These are phyloP conservation scores for Gastrodia elata DNA, from an alignment of 106 monocot species.

Conservation along the genomic window DNA sequence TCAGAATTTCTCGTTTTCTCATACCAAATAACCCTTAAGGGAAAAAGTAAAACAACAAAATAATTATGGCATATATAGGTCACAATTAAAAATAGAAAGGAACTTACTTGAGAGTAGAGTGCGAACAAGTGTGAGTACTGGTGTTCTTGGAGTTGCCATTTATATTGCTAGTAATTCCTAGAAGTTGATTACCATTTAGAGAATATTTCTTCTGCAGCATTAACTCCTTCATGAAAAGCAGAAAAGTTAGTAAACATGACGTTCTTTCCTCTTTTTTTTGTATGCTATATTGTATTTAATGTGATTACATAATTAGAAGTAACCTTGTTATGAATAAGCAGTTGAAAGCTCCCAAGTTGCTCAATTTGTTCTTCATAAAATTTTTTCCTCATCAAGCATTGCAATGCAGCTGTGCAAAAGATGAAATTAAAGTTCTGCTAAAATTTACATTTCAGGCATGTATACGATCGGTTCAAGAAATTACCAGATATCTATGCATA, in stretches of 20 bases:
- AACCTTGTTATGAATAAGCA: slow-evolving; percentile 69
- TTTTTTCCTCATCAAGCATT: slow-evolving; percentile 74
- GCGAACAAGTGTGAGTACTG: not conserved
- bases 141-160: not conserved
- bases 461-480: not conserved
- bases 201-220: slow-evolving; percentile 21
- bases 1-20: too few relatives aligned
- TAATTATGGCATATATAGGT: not conserved
- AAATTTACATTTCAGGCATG: not conserved
- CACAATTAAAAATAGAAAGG: not conserved
- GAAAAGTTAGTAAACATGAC: not conserved
- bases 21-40: too few relatives aligned
- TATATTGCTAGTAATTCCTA: not conserved
- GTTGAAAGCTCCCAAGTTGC: slow-evolving; percentile 47
- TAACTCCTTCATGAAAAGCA: slow-evolving; percentile 26
- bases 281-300: not conserved
- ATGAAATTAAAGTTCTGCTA: not conserved
- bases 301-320: not conserved
- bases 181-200: not conserved
- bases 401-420: slow-evolving; percentile 43
- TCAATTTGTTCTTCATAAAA: slow-evolving; percentile 74
- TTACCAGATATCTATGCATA: not conserved
- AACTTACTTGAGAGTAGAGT: not conserved
- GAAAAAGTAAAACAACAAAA: not conserved
- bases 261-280: not conserved